A percentile compares a stretch with the other conserved stretches of the same genome.
phyloP scores from a whole-genome alignment of 805 yeast genomes.

The Metschnikowia colocasiae region DNA sequence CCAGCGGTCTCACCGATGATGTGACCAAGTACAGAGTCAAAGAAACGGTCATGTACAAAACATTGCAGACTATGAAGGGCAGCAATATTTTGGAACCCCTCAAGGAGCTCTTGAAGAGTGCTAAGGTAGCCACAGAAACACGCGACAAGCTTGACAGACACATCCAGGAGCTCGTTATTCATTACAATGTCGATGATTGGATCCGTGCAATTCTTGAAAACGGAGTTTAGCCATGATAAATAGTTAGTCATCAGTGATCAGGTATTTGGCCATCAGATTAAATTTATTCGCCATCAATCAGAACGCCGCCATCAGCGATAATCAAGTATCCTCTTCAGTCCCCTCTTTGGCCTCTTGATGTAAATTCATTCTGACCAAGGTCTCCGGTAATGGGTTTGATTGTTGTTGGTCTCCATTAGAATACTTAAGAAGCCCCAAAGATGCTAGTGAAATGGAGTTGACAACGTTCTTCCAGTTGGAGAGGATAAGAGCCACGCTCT shows the following conservation, averaged over 20 bases:
- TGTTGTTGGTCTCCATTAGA: constrained; percentile 38
- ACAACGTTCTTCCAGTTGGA: constrained; percentile 64
- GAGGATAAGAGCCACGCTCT: constrained; percentile 54
- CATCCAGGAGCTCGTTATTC: constrained; percentile 15
- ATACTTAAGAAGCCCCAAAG: constrained; percentile 46
- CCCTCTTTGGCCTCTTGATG: constrained; percentile 18
- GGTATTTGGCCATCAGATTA: no score
- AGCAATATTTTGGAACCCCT: constrained; percentile 5
- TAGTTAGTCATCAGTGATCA: not conserved
- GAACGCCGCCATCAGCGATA: not conserved
- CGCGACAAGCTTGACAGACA: constrained; percentile 10
- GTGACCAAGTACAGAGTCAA: constrained; percentile 36
- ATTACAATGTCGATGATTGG: constrained; percentile 24
- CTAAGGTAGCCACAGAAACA: constrained; percentile 3
- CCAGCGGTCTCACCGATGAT: constrained; percentile 40
- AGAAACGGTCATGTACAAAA: constrained; percentile 43
- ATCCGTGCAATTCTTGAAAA: constrained; percentile 11
- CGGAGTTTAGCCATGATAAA: constrained; percentile 11
- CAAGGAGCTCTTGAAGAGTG: constrained; percentile 11
- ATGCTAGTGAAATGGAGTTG: constrained; percentile 58
- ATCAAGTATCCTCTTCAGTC: not conserved
- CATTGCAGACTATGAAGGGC: constrained; percentile 24
- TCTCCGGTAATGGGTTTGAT: constrained; percentile 56
- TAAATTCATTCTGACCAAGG: constrained; percentile 56
- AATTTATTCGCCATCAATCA: no score